These are phyloP conservation scores for Exserohilum turcica DNA, from an alignment of 2,329 filamentous ascomycete species.

Conservation along the genomic window DNA sequence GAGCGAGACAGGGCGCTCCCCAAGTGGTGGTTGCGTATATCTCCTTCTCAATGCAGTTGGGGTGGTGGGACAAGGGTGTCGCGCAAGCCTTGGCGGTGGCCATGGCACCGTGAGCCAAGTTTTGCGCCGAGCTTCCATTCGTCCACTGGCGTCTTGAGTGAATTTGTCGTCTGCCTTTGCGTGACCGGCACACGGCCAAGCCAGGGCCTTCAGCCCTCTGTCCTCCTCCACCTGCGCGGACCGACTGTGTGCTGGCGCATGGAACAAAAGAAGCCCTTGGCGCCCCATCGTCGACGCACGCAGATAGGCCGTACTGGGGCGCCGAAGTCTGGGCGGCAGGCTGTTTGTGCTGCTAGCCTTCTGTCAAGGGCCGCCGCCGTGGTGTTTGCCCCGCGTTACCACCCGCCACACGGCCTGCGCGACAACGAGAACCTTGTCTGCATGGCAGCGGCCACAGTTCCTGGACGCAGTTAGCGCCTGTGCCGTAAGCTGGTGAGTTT, in stretches of 20 bases:
- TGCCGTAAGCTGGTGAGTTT: background rate
- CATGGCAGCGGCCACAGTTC: conserved; percentile 1
- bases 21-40: conserved; percentile 22
- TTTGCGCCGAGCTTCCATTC: conserved; percentile 15
- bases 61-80: conserved; percentile 16
- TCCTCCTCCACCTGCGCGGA: background rate
- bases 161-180: conserved; percentile 3
- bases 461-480: background rate
- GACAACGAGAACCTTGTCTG: background rate
- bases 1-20: conserved; percentile 11
- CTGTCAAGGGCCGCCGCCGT: conserved; percentile 4
- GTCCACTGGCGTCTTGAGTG: conserved; percentile 18
- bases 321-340: background rate
- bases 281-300: background rate
- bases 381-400: conserved; percentile 8
- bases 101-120: conserved; percentile 24
- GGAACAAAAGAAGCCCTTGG: too few relatives aligned
- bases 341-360: too few relatives aligned
- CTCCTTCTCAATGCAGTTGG: conserved; percentile 28
- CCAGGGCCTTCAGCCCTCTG: too few relatives aligned
- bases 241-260: background rate
- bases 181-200: background rate
- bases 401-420: conserved; percentile 3
- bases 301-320: background rate
- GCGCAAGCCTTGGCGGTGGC: conserved; percentile 20